phyloP scores from a whole-genome alignment of 345 rosid genomes.

The Acer yangbiense region DNA sequence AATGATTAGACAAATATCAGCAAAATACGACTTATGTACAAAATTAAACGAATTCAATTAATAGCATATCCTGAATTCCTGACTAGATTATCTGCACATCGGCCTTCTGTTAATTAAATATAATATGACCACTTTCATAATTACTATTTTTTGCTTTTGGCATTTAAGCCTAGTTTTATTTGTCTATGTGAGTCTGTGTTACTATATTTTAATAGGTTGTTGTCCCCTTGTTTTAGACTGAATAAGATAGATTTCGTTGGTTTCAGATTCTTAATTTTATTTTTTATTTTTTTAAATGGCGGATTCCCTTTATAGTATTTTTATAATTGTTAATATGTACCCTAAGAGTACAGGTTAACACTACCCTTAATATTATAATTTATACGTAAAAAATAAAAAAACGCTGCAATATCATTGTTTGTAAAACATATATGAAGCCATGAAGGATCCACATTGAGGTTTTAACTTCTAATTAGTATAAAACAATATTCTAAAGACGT shows the following conservation, averaged over 20 bases:
- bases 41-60: not conserved
- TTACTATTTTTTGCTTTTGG: not conserved
- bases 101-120: not conserved
- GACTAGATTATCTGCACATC: not conserved
- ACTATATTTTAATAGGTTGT: not conserved
- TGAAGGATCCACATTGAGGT: too few species aligned
- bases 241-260: not conserved
- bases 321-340: too few species aligned
- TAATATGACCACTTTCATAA: not conserved
- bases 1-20: constrained; percentile 7
- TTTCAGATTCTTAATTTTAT: not conserved
- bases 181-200: not conserved
- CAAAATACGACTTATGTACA: not conserved
- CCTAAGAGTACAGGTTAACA: too few species aligned
- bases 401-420: too few species aligned
- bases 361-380: too few species aligned
- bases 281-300: too few species aligned
- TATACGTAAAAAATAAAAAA: too few species aligned
- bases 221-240: not conserved
- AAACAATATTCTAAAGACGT: too few species aligned
- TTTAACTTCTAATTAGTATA: too few species aligned
- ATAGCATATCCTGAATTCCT: not conserved
- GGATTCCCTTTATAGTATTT: too few species aligned
- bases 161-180: not conserved
- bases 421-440: too few species aligned